Evolutionary conservation across 2,329 filamentous ascomycete species (phyloP), one percentile per base, ranked within the genome.

Genomic region (Ilyonectria mors-panacis): DNA sequence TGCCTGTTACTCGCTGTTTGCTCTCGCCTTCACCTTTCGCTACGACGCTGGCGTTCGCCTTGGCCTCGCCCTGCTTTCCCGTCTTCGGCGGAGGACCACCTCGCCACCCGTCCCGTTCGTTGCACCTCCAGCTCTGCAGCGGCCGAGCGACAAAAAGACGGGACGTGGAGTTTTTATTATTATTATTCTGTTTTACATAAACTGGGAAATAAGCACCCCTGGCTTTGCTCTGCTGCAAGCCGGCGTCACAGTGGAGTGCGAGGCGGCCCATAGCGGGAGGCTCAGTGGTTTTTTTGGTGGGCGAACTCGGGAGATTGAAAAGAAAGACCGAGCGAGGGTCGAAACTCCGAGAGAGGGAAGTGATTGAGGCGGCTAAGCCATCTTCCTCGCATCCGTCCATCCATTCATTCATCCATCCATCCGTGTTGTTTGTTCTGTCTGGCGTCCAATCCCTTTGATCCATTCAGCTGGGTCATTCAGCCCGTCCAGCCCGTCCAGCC

Each of bases 241-340:
- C 45, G 51, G 63, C 63, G 63, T 61, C 63, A 61, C 63, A 44
- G 63, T 65, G 63, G 57, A 28, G 37, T 15, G 39, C n/a, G 13
- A 26, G n/a, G 4, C 26, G 59, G 21, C 23, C 44, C 13, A 15
- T 50, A 48, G 28, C 19, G 21, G 30, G 19, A 37, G 19, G 30
- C 19, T 35, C 30, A 33, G 48, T 35, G 26, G 26, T 57, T 57
- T 44, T 58, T 59, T 15, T 48, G 15, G 15, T 55, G 39, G 63
- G 58, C 30, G 45, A 39, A 28, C 37, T 60, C 58, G 63, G 44
- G 35, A 39, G n/a, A 10, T 42, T 9, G 37, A n/a, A n/a, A 53
- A 51, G 42, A 59, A 60, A 51, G 63, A 48, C 63, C 63, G 63
- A 61, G 63, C 63, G 23, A 61, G 17, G 23, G 58, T 61, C 33